These are phyloP conservation scores for Neoscytalidium dimidiatum DNA, from an alignment of 2,329 filamentous ascomycete genomes.

Conservation along the genomic window DNA sequence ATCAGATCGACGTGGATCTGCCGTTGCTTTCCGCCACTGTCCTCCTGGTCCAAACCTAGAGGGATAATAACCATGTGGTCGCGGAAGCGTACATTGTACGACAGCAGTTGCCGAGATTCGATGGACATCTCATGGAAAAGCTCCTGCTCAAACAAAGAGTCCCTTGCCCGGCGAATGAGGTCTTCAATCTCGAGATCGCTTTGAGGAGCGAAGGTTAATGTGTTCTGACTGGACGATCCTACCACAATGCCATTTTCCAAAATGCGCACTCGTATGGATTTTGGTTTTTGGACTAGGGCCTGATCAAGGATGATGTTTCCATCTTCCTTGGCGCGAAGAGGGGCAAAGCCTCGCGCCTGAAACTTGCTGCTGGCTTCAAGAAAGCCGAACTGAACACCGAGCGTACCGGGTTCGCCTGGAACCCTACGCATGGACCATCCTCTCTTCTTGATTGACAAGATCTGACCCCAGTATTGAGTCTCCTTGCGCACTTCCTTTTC, in stretches of 20 bases:
- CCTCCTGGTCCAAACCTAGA: conserved; percentile 22
- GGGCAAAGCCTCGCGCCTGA: conserved; percentile 74
- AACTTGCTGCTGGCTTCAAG: conserved; percentile 67
- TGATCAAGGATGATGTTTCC: conserved; percentile 75
- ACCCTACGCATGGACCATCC: conserved; percentile 85
- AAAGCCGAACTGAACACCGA: conserved; percentile 89
- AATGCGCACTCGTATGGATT: conserved; percentile 68
- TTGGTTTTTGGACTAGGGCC: conserved; percentile 57
- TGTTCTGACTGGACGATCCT: conserved; percentile 53
- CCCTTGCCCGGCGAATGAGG: conserved; percentile 72
- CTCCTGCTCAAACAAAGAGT: conserved; percentile 81
- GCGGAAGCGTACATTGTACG: conserved; percentile 68
- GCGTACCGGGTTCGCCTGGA: conserved; percentile 69
- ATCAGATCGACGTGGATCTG: conserved; percentile 69
- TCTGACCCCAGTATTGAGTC: conserved; percentile 84
- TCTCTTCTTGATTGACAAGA: conserved; percentile 76
- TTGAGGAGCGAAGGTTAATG: conserved; percentile 21
- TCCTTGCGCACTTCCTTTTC: conserved; percentile 78
- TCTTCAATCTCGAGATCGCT: conserved; percentile 53
- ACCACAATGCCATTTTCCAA: conserved; percentile 58
- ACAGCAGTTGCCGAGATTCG: conserved; percentile 73
- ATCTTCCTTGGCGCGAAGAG: conserved; percentile 71
- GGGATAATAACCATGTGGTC: conserved; percentile 44
- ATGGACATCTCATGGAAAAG: conserved; percentile 86
- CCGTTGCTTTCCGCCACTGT: conserved; percentile 51